phyloP scores from a whole-genome alignment of 257 asterid genomes.

The Scutellaria galericulata region DNA sequence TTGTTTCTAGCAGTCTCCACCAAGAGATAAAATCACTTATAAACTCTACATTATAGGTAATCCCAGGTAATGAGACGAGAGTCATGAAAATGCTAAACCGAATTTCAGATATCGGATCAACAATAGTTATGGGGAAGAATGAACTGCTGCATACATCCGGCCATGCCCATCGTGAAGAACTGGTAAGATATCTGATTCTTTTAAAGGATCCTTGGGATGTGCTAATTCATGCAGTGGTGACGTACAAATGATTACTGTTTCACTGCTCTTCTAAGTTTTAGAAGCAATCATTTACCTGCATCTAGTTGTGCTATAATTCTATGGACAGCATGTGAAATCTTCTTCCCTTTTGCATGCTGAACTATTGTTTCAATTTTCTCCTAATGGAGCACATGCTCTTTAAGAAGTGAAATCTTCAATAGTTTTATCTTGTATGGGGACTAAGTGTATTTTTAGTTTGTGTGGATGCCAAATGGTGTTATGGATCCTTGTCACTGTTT shows the following conservation, averaged over 20 bases:
- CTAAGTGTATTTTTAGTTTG: background rate
- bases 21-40: constrained; percentile 30
- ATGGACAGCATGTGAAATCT: constrained; percentile 28
- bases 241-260: background rate
- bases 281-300: constrained; percentile 9
- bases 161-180: constrained; percentile 96
- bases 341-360: constrained; percentile 27
- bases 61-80: constrained; percentile 96
- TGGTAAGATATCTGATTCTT: constrained; percentile 60
- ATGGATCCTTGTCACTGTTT: background rate
- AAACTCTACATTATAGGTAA: constrained; percentile 63
- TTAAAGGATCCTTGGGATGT: constrained; percentile 25
- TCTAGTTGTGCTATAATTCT: constrained; percentile 15
- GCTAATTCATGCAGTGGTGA: constrained; percentile 27
- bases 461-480: constrained; percentile 24
- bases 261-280: constrained; percentile 8
- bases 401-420: background rate
- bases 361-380: constrained; percentile 29
- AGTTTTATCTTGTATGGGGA: background rate
- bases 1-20: constrained; percentile 24
- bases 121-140: constrained; percentile 93
- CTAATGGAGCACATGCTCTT: constrained; percentile 15
- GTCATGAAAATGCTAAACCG: constrained; percentile 98
- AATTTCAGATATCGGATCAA: constrained; percentile 87
- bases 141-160: constrained; percentile 95